Evolutionary conservation across 768 basidiomycete genomes (phyloP).

Genomic region (Pulveroboletus frians): DNA sequence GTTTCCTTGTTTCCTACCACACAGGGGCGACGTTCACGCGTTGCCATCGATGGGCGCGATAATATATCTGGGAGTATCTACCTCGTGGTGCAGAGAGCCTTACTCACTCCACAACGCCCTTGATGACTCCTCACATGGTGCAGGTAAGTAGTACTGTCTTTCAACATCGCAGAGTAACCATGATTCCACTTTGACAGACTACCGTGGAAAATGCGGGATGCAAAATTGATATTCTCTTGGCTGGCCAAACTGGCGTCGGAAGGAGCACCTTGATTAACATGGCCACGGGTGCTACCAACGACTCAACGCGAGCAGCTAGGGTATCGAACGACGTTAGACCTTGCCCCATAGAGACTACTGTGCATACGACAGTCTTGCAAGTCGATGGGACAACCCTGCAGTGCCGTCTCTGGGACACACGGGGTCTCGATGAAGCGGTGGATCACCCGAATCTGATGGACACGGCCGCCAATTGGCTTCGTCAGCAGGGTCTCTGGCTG

Average conservation of each 20-base stretch:
- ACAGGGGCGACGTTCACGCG: neutral
- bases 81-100: slow-evolving; percentile 15
- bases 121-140: neutral
- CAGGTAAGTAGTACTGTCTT: slow-evolving; percentile 6
- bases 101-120: neutral
- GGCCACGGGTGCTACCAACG: slow-evolving; percentile 15
- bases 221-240: slow-evolving; percentile 17
- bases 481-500: slow-evolving; percentile 16
- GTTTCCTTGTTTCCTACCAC: neutral
- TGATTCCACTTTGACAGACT: neutral
- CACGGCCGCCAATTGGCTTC: slow-evolving; percentile 15
- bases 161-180: neutral
- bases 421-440: slow-evolving; percentile 25
- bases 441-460: slow-evolving; percentile 21
- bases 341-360: slow-evolving; percentile 20
- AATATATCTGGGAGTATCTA: slow-evolving; percentile 17
- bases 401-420: slow-evolving; percentile 22
- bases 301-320: slow-evolving; percentile 11
- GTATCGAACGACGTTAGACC: slow-evolving; percentile 25
- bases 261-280: slow-evolving; percentile 27
- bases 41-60: neutral
- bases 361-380: slow-evolving; percentile 7
- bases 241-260: slow-evolving; percentile 27
- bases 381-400: slow-evolving; percentile 3
- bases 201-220: neutral